Base-by-base conservation (phyloP, 176 grass and related monocot genomes). In the Microstegium vimineum region DNA sequence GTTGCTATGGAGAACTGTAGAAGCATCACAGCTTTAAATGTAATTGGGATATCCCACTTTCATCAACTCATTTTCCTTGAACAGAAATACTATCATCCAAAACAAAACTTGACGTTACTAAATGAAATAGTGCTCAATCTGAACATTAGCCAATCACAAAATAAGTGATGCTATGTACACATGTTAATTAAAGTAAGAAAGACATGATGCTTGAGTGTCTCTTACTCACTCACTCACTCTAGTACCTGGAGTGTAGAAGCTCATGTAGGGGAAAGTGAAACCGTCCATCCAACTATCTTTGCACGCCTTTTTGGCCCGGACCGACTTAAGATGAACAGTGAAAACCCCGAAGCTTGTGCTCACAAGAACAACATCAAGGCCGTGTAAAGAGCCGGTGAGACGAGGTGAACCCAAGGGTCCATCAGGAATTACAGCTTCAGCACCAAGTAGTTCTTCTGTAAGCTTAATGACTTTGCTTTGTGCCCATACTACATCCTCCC, bases 231-330 rank as follows among this genome's bases (percentile, higher is more conserved):
- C 4, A 28, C 4, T 14, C n/a, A 10, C 42, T 46, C 43, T 49
- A 52, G 47, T 51, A 85, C 75, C 75, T 79, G 67, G 47, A 49
- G 57, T 73, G 67, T 71, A 63, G 57, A 86, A 80, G 67, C 67
- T 65, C n/a, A 22, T 23, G 42, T 73, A 79, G 32, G 83, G 83
- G 70, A 79, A n/a, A 61, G 43, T 46, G 43, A 46, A 5, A 45
- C 1, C 0, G 23, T 0, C 18, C 43, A 46, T 42, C 38, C 8
- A 52, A 4, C 3, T 4, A 9, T 22, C 17, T 14, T 2, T 3
- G 20, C 0, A 14, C 37, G n/a, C 31, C 12, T 64, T 38, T 13
- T 3, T 86, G n/a, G 41, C 56, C 35, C 8, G 66, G 16, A 3
- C 4, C 1, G 84, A 54, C 32, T 73, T 64, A 1, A 86, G 75